Evolutionary conservation across 2,329 filamentous ascomycete species (phyloP), one percentile per base, ranked within the genome.

Genomic region (Talaromyces sp.): DNA sequence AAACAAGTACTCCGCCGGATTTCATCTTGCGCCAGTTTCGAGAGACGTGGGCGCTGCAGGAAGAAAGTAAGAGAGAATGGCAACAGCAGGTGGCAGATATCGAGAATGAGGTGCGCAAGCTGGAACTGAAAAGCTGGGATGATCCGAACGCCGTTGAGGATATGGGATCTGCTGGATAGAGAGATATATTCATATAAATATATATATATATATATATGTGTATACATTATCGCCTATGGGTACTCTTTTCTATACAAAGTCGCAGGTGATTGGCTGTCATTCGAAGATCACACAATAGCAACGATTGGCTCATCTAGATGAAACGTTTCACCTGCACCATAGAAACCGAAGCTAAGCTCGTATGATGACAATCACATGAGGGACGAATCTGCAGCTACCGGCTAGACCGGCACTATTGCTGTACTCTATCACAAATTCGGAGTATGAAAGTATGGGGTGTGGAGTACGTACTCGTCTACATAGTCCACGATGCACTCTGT

Each of bases 101-200:
- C 60, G 79, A 88, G 54, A 72, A 75, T n/a, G 76, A 78, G 44
- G 84, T 93, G 2, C 80, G 83, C 69, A 67, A 67, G 40, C 75
- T 96, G 52, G 93, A 96, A 79, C 80, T 80, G 69, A 80, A 82
- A 63, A 92, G 88, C 35, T 96, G 92, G 91, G 84, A 93, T 75
- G 80, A 86, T 63, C 75, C 79, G 39, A 88, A 84, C 72, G 90
- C 90, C 1, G 84, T 89, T 31, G 91, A 95, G 73, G 88, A 92
- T 72, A 72, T 87, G 63, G 87, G 86, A 6, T 63, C 63, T n/a
- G 61, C 62, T 39, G 52, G 42, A 54, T 54, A 54, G 50, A 16
- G 5, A n/a, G n/a, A n/a, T n/a, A n/a, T 9, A 35, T 33, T 3
- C 16, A 52, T 12, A 21, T 33, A n/a, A n/a, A 33, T 35, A 52